Evolutionary conservation across 208 protist genomes (phyloP).

Genomic region (Novymonas esmeraldas): DNA sequence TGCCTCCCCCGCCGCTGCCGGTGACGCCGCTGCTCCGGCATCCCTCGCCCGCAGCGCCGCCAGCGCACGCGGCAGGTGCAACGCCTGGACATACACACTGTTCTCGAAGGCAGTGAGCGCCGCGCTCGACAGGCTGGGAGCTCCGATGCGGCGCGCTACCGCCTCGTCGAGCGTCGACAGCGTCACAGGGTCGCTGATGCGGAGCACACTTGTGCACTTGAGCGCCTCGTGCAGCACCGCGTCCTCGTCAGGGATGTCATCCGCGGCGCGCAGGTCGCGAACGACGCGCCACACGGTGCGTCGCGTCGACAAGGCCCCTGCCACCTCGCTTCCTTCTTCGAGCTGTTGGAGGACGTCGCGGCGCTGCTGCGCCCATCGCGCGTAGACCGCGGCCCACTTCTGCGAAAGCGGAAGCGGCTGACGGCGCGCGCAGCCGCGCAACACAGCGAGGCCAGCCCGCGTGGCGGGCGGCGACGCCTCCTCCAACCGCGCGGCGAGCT

Average conservation of each 20-base stretch:
- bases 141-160: slow-evolving; percentile 1
- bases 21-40: background rate
- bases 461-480: background rate
- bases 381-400: slow-evolving; percentile 8
- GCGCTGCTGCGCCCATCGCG: slow-evolving; percentile 22
- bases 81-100: slow-evolving; percentile 27
- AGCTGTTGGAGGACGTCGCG: background rate
- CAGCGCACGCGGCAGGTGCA: slow-evolving; percentile 14
- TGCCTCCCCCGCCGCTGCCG: background rate
- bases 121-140: background rate
- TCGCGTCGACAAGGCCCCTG: slow-evolving; percentile 4
- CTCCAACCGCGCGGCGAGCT: background rate
- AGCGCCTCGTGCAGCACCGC: slow-evolving; percentile 11
- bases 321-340: too few species aligned
- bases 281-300: slow-evolving; percentile 11
- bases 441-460: slow-evolving; percentile 5
- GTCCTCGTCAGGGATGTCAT: slow-evolving; percentile 12
- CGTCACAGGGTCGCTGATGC: slow-evolving; percentile 28
- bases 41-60: slow-evolving; percentile 10
- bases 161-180: slow-evolving; percentile 15
- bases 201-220: slow-evolving; percentile 23
- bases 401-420: slow-evolving; percentile 18
- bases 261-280: slow-evolving; percentile 13
- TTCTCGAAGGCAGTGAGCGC: slow-evolving; percentile 7
- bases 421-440: slow-evolving; percentile 19